Conservation (phyloP, 768 basidiomycete genomes). For the Cyathus striatus region DNA sequence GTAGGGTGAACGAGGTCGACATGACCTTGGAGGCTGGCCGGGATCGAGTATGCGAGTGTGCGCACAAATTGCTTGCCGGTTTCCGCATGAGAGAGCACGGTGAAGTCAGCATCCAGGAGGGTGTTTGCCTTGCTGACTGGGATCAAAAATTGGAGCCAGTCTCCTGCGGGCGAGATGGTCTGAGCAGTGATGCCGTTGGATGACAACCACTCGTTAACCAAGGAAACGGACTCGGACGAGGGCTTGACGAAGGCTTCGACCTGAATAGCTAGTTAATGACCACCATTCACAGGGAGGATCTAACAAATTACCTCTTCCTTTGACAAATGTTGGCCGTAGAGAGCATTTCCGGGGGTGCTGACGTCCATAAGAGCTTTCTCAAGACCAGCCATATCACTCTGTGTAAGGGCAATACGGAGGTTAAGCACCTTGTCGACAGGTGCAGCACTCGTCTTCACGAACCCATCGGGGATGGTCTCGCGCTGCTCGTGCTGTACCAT, state of each 20-base stretch:
- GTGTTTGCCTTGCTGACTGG: conserved; percentile 19
- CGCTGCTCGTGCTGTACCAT: conserved; percentile 17
- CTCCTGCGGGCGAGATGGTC: conserved; percentile 14
- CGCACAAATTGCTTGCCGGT: conserved; percentile 14
- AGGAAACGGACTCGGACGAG: conserved; percentile 11
- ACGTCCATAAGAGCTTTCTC: conserved; percentile 28
- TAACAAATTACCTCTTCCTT: conserved; percentile 26
- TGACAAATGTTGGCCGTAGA: conserved; percentile 31
- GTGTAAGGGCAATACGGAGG: conserved; percentile 29
- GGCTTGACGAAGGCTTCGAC: conserved; percentile 21
- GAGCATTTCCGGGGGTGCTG: conserved; percentile 26
- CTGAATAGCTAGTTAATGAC: conserved; percentile 8
- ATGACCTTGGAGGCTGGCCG: conserved; percentile 13
- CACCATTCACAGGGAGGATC: not conserved
- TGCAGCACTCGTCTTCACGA: conserved; percentile 10
- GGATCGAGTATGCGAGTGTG: conserved; percentile 21
- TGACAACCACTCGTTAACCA: conserved; percentile 16
- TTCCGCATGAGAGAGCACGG: conserved; percentile 13
- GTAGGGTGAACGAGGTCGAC: conserved; percentile 25
- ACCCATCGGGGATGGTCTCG: conserved; percentile 16
- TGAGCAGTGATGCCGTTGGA: conserved; percentile 13
- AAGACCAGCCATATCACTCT: conserved; percentile 27
- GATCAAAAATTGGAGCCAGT: conserved; percentile 18
- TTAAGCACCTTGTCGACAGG: conserved; percentile 21
- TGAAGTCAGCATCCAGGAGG: conserved; percentile 19